Conservation (phyloP, 192 early-diverging fungal genomes). For the Podila epicladia region DNA sequence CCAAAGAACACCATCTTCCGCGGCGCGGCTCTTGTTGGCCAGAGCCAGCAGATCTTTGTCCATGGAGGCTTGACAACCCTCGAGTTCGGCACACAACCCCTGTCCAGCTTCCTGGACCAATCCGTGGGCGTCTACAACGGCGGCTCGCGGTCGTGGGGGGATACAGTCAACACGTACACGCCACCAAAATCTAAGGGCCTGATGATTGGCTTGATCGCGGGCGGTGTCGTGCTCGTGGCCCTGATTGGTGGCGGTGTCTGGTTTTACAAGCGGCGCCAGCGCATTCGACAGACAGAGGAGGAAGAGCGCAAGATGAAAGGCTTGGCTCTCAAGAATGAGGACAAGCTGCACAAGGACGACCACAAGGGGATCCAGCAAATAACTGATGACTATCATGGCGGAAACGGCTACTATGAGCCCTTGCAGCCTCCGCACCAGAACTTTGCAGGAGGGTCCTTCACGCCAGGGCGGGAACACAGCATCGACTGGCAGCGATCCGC, state of each 20-base stretch:
- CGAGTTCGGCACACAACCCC: constrained; percentile 1
- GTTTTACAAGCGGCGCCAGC: constrained; percentile 13
- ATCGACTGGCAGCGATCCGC: background rate
- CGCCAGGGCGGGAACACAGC: background rate
- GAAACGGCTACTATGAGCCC: constrained; percentile 2
- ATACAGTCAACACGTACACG: constrained; percentile 7
- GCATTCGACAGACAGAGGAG: constrained; percentile 16
- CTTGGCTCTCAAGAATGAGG: constrained; percentile 40
- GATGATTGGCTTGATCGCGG: constrained; percentile 38
- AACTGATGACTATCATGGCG: background rate
- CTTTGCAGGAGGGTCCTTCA: background rate
- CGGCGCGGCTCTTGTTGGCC: constrained; percentile 21
- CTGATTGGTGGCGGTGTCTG: constrained; percentile 16
- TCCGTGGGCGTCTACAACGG: constrained; percentile 35
- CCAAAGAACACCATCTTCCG: constrained; percentile 41
- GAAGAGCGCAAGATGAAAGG: constrained; percentile 34
- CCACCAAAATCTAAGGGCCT: constrained; percentile 25
- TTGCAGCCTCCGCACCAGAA: background rate
- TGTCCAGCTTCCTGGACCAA: background rate
- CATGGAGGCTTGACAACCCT: constrained; percentile 29
- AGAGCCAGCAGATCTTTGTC: constrained; percentile 30
- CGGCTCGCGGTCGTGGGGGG: constrained; percentile 8
- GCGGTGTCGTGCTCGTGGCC: constrained; percentile 7
- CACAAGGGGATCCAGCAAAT: background rate
- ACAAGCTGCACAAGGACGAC: constrained; percentile 34